A percentile compares a stretch with the other conserved stretches of the same genome.
phyloP scores from a whole-genome alignment of 23 red algal species.

The Gracilaria vermiculophylla region DNA sequence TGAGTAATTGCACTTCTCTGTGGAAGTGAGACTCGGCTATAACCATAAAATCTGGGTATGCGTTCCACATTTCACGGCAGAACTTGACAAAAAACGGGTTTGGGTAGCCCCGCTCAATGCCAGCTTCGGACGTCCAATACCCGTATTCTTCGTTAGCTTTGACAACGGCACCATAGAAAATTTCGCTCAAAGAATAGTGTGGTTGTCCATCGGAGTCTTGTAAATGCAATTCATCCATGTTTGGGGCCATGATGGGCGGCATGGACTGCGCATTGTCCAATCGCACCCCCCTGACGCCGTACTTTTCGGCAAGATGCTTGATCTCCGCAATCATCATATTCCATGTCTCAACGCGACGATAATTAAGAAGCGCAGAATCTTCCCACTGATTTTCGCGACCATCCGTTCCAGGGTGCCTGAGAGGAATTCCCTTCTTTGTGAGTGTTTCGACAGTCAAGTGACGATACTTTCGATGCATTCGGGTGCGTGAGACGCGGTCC shows the following conservation, averaged over 20 bases:
- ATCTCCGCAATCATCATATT: slow-evolving; percentile 86
- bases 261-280: slow-evolving; percentile 96
- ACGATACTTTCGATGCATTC: slow-evolving; percentile 86
- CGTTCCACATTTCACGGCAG: slow-evolving; percentile 89
- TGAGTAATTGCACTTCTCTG: slow-evolving; percentile 81
- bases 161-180: slow-evolving; percentile 84
- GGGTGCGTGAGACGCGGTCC: slow-evolving; percentile 79
- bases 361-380: slow-evolving; percentile 90
- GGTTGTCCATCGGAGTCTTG: slow-evolving; percentile 84
- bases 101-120: slow-evolving; percentile 82
- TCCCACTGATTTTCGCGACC: slow-evolving; percentile 93
- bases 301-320: slow-evolving; percentile 65
- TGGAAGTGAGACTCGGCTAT: slow-evolving; percentile 96
- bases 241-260: slow-evolving; percentile 79
- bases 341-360: slow-evolving; percentile 93
- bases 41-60: slow-evolving; percentile 80
- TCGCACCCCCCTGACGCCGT: slow-evolving; percentile 87
- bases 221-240: slow-evolving; percentile 83
- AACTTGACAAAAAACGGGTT: slow-evolving; percentile 97
- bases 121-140: slow-evolving; percentile 90
- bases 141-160: slow-evolving; percentile 90
- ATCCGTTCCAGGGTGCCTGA: slow-evolving; percentile 96
- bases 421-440: slow-evolving; percentile 63
- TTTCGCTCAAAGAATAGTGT: slow-evolving; percentile 91
- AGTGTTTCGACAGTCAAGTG: slow-evolving; percentile 77